These are phyloP conservation scores for Ceratocystis cacaofunesta DNA, from an alignment of 2,329 filamentous ascomycete genomes.

Conservation along the genomic window DNA sequence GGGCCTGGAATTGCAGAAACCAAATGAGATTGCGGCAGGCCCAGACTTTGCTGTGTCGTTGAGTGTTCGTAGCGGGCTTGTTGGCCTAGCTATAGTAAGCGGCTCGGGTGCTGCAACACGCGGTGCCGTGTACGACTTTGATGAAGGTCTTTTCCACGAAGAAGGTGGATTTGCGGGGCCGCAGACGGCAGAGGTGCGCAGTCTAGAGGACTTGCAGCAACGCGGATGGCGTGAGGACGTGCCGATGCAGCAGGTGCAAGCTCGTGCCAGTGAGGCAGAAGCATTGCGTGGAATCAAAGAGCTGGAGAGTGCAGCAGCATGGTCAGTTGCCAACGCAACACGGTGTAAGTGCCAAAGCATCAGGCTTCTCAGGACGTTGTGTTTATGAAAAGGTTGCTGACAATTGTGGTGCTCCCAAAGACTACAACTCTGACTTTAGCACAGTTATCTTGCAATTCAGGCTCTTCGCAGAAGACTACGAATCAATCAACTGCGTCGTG, in stretches of 20 bases:
- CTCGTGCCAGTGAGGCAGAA: neutral
- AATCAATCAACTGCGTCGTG: slow-evolving; percentile 18
- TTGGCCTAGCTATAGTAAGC: neutral
- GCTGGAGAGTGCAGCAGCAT: slow-evolving; percentile 12
- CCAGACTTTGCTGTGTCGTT: neutral
- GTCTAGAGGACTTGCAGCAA: neutral
- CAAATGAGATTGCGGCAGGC: neutral
- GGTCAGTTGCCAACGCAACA: slow-evolving; percentile 14
- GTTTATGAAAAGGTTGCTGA: neutral
- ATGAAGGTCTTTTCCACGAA: neutral
- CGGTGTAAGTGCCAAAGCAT: slow-evolving; percentile 11
- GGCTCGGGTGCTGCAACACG: neutral
- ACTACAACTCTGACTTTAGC: slow-evolving; percentile 12
- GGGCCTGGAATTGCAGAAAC: neutral
- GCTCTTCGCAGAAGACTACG: slow-evolving; percentile 6
- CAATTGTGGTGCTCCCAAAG: neutral
- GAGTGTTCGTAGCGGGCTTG: neutral
- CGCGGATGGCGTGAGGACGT: neutral
- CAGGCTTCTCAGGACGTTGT: neutral
- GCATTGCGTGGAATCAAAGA: neutral
- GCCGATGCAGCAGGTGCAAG: neutral
- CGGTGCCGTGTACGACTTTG: neutral
- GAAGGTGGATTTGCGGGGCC: neutral
- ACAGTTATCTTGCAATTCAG: slow-evolving; percentile 11
- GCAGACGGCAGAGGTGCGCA: neutral